Conservation (phyloP, 2,329 filamentous ascomycete species). For the Alternaria sp. region DNA sequence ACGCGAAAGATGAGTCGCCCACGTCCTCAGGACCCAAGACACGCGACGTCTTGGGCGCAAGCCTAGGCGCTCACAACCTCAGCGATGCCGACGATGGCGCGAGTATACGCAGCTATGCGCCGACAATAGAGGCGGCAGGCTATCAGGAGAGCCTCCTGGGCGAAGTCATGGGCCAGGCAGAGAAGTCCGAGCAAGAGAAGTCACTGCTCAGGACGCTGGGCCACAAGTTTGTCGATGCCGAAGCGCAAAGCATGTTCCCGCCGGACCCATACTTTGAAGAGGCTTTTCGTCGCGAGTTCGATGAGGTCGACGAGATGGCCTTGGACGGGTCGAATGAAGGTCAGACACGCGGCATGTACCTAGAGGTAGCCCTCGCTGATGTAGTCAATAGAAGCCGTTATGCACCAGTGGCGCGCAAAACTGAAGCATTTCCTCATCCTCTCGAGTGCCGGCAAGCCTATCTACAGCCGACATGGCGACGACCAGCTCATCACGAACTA, state of each 20-base stretch:
- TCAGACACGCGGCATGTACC: slow-evolving; percentile 52
- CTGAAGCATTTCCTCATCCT: slow-evolving; percentile 97
- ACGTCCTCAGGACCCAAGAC: slow-evolving; percentile 44
- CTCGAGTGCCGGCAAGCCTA: slow-evolving; percentile 94
- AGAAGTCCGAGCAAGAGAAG: slow-evolving; percentile 67
- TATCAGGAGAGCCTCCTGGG: slow-evolving; percentile 84
- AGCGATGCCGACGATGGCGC: slow-evolving; percentile 68
- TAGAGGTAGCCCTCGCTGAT: slow-evolving; percentile 36
- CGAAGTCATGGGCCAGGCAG: slow-evolving; percentile 68
- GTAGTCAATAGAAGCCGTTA: slow-evolving; percentile 52
- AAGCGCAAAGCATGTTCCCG: slow-evolving; percentile 62
- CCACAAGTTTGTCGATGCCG: slow-evolving; percentile 58
- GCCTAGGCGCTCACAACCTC: slow-evolving; percentile 50
- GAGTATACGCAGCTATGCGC: slow-evolving; percentile 71
- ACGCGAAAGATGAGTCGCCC: slow-evolving; percentile 33
- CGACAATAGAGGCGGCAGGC: slow-evolving; percentile 66
- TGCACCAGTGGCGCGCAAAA: slow-evolving; percentile 85
- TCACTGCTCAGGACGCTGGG: slow-evolving; percentile 72
- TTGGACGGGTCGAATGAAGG: slow-evolving; percentile 63
- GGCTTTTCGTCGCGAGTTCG: slow-evolving; percentile 79
- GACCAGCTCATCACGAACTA: slow-evolving; percentile 88
- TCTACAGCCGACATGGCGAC: slow-evolving; percentile 94
- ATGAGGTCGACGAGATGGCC: slow-evolving; percentile 69
- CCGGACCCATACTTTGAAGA: slow-evolving; percentile 60
- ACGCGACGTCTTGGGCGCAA: slow-evolving; percentile 48